These are phyloP conservation scores for Picea abies DNA, from an alignment of 83 land plant species.

Conservation along the genomic window DNA sequence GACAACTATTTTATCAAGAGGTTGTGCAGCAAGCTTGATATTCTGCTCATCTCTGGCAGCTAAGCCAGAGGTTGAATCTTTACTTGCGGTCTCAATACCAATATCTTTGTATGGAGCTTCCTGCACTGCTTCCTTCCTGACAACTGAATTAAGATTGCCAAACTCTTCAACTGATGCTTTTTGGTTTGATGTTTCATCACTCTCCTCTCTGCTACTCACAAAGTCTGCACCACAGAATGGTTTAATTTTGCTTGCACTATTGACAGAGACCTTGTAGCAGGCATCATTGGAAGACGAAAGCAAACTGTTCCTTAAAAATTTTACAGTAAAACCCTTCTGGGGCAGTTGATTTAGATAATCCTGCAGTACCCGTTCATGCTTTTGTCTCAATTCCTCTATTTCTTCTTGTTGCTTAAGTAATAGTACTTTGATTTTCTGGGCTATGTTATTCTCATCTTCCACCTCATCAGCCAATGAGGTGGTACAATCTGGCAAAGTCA, in stretches of 20 bases:
- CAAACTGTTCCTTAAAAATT: slow-evolving; percentile 8
- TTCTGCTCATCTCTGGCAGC: background rate
- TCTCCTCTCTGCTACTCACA: background rate
- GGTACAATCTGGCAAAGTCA: background rate
- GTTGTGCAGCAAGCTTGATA: background rate
- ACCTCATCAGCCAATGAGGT: slow-evolving; percentile 4
- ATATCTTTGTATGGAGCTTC: slow-evolving; percentile 12
- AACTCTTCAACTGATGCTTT: background rate
- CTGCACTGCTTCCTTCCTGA: background rate
- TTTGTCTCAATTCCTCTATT: slow-evolving; percentile 40
- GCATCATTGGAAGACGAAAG: background rate
- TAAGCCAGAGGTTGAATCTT: slow-evolving; percentile 2
- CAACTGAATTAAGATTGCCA: background rate
- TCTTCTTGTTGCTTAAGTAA: slow-evolving; percentile 49
- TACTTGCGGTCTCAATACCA: background rate
- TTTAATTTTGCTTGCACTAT: background rate
- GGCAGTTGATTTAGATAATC: slow-evolving; percentile 44
- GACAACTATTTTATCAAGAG: background rate
- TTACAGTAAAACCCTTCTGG: slow-evolving; percentile 1
- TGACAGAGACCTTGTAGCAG: slow-evolving; percentile 5
- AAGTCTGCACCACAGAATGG: background rate
- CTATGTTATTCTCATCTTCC: slow-evolving; percentile 23
- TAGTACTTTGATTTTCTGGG: slow-evolving; percentile 32
- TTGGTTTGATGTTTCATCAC: background rate
- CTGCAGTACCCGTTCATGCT: slow-evolving; percentile 35